Evolutionary conservation across 306 rosid species (phyloP).

Genomic region (Acacia crassicarpa): DNA sequence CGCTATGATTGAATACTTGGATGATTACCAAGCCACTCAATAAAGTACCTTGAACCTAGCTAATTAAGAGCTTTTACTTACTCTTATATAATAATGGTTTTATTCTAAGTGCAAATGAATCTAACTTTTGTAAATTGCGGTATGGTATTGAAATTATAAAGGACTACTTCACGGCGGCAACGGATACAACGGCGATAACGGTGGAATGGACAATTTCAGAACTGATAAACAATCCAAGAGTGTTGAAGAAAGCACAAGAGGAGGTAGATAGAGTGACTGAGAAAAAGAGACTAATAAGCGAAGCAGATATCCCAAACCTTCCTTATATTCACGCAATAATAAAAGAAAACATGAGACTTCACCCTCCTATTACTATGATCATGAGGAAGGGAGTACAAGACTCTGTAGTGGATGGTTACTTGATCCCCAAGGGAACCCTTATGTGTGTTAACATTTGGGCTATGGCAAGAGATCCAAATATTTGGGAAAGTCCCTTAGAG

Average conservation of each 20-base stretch:
- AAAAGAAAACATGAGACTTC: conserved; percentile 50
- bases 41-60: background rate
- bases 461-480: conserved; percentile 49
- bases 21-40: background rate
- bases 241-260: conserved; percentile 37
- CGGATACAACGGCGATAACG: conserved; percentile 41
- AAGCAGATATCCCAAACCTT: conserved; percentile 46
- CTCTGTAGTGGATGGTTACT: conserved; percentile 31
- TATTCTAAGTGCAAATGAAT: background rate
- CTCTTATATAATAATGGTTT: background rate
- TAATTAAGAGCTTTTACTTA: background rate
- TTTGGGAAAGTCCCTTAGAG: conserved; percentile 42
- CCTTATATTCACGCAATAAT: conserved; percentile 52
- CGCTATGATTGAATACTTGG: background rate
- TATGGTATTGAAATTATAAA: background rate
- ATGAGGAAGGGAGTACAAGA: conserved; percentile 40
- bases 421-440: conserved; percentile 31
- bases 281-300: conserved; percentile 35
- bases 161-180: conserved; percentile 53
- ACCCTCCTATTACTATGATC: conserved; percentile 46
- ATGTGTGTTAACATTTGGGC: conserved; percentile 45
- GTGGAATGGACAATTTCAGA: conserved; percentile 55
- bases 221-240: conserved; percentile 49
- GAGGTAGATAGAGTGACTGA: conserved; percentile 45
- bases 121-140: background rate